Percentiles rank a stretch among this genome's conserved stretches.
Conservation (phyloP, 73 alveolate genomes). For the Paramecium bursaria region DNA sequence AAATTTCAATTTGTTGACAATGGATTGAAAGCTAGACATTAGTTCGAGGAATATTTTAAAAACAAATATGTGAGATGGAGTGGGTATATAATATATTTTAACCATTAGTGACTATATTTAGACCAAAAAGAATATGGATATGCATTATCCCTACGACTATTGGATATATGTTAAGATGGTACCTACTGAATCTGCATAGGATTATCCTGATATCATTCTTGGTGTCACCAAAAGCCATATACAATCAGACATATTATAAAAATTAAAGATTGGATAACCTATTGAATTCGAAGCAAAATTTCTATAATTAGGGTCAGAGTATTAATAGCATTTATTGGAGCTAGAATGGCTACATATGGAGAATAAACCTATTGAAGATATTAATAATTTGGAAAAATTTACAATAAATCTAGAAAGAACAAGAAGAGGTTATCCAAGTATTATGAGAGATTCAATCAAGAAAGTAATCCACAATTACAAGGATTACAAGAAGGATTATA, state of each 20-base stretch:
- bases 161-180: constrained; percentile 51
- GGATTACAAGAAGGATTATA: too few species aligned
- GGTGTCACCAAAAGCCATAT: neutral
- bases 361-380: neutral
- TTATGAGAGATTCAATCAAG: too few species aligned
- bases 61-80: constrained; percentile 37
- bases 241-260: neutral
- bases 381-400: neutral
- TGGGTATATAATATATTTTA: constrained; percentile 17
- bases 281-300: constrained; percentile 44
- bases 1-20: constrained; percentile 55
- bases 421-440: too few species aligned
- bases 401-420: too few species aligned
- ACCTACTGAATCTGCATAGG: constrained; percentile 45
- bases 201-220: constrained; percentile 10
- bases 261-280: constrained; percentile 36
- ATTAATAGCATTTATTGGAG: constrained; percentile 16
- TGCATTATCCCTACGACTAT: neutral
- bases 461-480: too few species aligned
- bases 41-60: constrained; percentile 12
- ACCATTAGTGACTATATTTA: neutral
- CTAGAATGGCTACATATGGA: neutral
- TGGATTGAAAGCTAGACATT: constrained; percentile 56
- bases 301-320: constrained; percentile 49
- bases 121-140: constrained; percentile 30